A percentile compares a stretch with the other conserved stretches of the same genome.
Evolutionary conservation across 345 rosid genomes (phyloP).

Genomic region (Eucalyptus marginata): DNA sequence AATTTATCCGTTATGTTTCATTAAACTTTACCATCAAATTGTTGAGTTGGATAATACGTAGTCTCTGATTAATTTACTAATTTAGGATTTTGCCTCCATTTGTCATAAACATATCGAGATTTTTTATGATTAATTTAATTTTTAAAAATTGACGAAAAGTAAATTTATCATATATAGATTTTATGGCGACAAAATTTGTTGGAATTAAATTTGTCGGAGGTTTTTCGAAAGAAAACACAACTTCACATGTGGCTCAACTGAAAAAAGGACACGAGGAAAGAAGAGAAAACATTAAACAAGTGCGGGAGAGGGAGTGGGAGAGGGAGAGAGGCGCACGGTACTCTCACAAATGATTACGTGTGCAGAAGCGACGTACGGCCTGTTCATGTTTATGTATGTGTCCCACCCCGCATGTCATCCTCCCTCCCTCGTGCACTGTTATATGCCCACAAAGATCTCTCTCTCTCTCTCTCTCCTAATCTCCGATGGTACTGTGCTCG

Average conservation of each 20-base stretch:
- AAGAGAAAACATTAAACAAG: background rate
- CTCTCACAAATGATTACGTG: background rate
- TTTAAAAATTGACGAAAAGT: fast-evolving
- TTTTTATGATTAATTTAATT: too few species aligned
- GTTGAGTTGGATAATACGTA: fast-evolving
- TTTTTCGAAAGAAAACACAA: too few species aligned
- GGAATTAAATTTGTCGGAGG: too few species aligned
- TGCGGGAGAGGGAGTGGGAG: background rate
- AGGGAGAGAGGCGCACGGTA: background rate
- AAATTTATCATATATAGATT: fast-evolving
- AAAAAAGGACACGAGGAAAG: background rate
- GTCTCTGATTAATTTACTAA: fast-evolving
- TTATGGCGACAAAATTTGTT: too few species aligned
- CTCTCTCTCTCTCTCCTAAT: background rate
- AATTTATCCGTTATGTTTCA: fast-evolving
- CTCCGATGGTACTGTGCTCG: background rate
- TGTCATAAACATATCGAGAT: too few species aligned
- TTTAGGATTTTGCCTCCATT: fast-evolving
- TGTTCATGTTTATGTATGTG: background rate
- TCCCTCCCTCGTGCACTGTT: background rate
- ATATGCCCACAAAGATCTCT: background rate
- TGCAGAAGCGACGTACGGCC: background rate
- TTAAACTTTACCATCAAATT: fast-evolving
- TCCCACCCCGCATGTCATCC: background rate
- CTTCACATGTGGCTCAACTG: too few species aligned